phyloP scores from a whole-genome alignment of 176 grass and related monocot genomes.

The Bolboschoenus planiculmis region DNA sequence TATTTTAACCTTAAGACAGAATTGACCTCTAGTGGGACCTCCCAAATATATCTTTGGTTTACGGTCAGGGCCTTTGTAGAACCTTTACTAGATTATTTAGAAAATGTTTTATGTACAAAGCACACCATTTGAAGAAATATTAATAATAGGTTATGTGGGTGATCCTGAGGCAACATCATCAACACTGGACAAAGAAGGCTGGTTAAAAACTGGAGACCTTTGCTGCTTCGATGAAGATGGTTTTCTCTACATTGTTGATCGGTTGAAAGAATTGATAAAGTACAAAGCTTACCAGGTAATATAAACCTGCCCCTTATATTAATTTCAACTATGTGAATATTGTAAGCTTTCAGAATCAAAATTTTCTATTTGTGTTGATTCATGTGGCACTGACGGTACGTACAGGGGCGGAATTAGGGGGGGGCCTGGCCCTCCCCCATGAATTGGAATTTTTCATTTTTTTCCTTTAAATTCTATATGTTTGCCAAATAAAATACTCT shows the following conservation, averaged over 20 bases:
- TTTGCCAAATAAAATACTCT: too few relatives aligned
- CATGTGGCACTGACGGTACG: not conserved
- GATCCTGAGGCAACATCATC: conserved; percentile 25
- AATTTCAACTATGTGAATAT: conserved; percentile 6
- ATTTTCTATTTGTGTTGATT: not conserved
- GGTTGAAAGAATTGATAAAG: conserved; percentile 43
- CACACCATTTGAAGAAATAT: not conserved
- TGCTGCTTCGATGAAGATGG: conserved; percentile 36
- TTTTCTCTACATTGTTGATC: conserved; percentile 33
- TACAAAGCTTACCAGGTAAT: conserved; percentile 29
- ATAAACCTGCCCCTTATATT: not conserved
- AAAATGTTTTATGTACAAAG: not conserved
- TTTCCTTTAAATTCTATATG: too few relatives aligned
- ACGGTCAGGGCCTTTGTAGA: not conserved
- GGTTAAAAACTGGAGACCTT: conserved; percentile 39
- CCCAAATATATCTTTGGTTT: not conserved
- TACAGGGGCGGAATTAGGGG: too few relatives aligned
- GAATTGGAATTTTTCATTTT: too few relatives aligned
- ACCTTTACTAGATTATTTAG: not conserved
- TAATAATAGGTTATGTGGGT: conserved; percentile 18
- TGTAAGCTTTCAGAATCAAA: not conserved
- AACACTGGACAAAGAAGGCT: conserved; percentile 15
- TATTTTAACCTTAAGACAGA: not conserved
- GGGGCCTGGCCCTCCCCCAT: too few relatives aligned
- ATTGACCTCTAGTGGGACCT: not conserved